Conservation (phyloP, 2,329 filamentous ascomycete species). For the Beauveria australis region DNA sequence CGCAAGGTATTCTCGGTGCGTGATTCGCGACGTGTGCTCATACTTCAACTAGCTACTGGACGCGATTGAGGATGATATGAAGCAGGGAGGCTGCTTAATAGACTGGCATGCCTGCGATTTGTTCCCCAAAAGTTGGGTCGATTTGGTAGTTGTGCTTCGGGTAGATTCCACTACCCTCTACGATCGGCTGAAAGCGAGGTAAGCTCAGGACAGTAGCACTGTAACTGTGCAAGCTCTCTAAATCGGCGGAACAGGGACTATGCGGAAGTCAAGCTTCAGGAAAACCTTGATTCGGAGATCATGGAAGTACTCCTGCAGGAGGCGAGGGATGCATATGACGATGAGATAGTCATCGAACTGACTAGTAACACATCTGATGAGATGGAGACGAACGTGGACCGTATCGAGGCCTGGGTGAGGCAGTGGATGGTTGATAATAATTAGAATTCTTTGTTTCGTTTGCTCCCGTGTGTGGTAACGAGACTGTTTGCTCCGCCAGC, state of each 20-base stretch:
- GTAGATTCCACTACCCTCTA: conserved; percentile 75
- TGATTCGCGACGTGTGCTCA: not conserved
- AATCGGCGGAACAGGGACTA: conserved; percentile 54
- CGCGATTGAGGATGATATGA: conserved; percentile 73
- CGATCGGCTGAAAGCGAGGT: conserved; percentile 72
- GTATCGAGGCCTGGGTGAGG: conserved; percentile 73
- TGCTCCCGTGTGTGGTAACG: too few species aligned
- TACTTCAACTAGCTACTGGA: conserved; percentile 60
- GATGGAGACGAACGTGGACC: conserved; percentile 80
- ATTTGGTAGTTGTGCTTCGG: conserved; percentile 85
- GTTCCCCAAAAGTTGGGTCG: conserved; percentile 89
- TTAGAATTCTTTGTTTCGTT: not conserved
- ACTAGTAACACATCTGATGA: conserved; percentile 74
- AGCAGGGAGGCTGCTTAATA: conserved; percentile 75
- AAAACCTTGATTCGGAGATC: conserved; percentile 95
- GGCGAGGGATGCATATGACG: conserved; percentile 76
- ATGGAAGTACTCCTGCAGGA: conserved; percentile 93
- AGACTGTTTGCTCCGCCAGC: not conserved
- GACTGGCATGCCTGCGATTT: conserved; percentile 98
- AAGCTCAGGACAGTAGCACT: conserved; percentile 15
- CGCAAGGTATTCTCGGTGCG: conserved; percentile 13
- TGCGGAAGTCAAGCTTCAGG: conserved; percentile 78
- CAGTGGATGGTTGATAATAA: conserved; percentile 66
- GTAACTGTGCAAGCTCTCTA: not conserved
- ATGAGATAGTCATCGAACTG: conserved; percentile 83